Conservation (phyloP, 805 yeast species). For the Lachancea thermotolerans region DNA sequence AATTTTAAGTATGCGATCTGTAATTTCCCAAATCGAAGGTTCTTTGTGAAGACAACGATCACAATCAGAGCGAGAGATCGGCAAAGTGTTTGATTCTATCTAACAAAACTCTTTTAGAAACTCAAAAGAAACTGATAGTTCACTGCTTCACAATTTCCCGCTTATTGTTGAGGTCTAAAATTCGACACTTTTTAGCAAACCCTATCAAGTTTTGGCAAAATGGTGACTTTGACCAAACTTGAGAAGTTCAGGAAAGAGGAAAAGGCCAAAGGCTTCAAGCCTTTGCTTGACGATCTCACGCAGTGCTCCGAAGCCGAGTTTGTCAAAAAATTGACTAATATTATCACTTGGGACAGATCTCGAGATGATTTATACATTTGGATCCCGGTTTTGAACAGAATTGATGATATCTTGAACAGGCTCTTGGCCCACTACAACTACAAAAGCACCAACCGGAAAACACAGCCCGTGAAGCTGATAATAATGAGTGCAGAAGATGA, state of each 20-base stretch:
- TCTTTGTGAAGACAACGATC: background rate
- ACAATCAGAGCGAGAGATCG: background rate
- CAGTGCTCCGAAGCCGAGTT: constrained; percentile 36
- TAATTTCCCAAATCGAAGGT: background rate
- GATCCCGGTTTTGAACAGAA: constrained; percentile 67
- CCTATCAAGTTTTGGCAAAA: constrained; percentile 4
- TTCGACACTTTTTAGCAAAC: background rate
- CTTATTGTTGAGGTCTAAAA: no score
- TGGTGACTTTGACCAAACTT: constrained; percentile 27
- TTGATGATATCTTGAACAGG: constrained; percentile 59
- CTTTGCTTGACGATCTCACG: constrained; percentile 34
- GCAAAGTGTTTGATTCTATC: background rate
- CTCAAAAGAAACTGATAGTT: no score
- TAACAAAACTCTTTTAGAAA: no score
- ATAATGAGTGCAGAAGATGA: constrained; percentile 43
- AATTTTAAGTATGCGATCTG: no score
- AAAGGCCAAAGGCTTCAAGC: constrained; percentile 27
- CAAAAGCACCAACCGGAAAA: constrained; percentile 32
- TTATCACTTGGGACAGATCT: constrained; percentile 52
- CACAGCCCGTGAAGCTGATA: constrained; percentile 41
- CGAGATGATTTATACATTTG: constrained; percentile 68
- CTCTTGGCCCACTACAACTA: constrained; percentile 45
- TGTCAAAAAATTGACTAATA: constrained; percentile 33
- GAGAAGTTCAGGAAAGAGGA: constrained; percentile 30
- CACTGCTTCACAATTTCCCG: no score